A percentile compares a stretch with the other conserved stretches of the same genome.
Conservation (phyloP, 2,329 filamentous ascomycete genomes). For the Alternaria triticimaculans region DNA sequence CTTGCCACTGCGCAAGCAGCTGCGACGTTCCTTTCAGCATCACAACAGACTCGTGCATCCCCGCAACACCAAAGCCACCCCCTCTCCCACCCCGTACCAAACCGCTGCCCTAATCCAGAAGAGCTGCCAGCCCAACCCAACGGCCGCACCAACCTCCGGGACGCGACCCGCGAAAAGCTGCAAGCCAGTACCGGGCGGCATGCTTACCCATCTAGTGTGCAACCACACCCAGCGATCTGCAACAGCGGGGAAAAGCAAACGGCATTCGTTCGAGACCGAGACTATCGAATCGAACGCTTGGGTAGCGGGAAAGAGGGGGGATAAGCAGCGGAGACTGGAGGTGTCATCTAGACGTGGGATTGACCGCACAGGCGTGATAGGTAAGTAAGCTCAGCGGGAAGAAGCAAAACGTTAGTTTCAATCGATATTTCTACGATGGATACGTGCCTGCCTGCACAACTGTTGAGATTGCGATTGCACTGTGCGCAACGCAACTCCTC, state of each 20-base stretch:
- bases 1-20: neutral
- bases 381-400: neutral
- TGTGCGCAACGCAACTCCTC: neutral
- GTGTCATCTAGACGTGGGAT: neutral
- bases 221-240: neutral
- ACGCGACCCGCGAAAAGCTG: neutral
- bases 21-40: neutral
- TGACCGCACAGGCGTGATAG: neutral
- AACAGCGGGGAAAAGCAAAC: neutral
- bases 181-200: neutral
- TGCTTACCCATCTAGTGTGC: neutral
- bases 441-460: neutral
- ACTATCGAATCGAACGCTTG: slow-evolving; percentile 1
- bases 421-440: neutral
- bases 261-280: neutral
- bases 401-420: neutral
- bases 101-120: neutral
- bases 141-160: neutral
- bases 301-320: neutral
- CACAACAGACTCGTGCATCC: neutral
- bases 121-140: neutral
- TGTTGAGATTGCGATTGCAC: neutral
- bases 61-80: neutral
- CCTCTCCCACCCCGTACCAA: neutral
- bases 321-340: neutral